A percentile compares a stretch with the other conserved stretches of the same genome.
Conservation (phyloP, 352 stramenopile genomes). For the Globisporangium middletonii region DNA sequence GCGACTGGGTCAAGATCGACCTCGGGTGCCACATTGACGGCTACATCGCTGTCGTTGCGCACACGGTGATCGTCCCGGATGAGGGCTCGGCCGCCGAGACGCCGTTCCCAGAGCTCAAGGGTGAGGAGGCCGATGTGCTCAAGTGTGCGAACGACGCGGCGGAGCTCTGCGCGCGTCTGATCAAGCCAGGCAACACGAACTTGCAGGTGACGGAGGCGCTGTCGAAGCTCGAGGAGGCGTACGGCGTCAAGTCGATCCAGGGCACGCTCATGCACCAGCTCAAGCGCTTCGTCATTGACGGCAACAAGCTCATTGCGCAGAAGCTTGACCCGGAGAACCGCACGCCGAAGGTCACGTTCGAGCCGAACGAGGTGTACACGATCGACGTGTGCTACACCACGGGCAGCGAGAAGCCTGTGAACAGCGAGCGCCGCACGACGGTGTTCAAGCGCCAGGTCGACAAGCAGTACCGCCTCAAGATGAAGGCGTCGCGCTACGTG, state of each 20-base stretch:
- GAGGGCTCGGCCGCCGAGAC: constrained; percentile 56
- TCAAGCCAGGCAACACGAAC: constrained; percentile 98
- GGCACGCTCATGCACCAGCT: constrained; percentile 99
- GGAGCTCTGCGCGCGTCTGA: constrained; percentile 94
- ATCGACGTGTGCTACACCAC: constrained; percentile 99
- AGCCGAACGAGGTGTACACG: constrained; percentile 97
- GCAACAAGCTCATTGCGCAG: constrained; percentile 95
- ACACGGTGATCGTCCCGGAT: constrained; percentile 94
- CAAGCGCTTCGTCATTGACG: constrained; percentile 98
- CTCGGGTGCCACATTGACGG: constrained; percentile 99
- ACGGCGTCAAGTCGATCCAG: constrained; percentile 96
- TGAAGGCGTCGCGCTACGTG: constrained; percentile 93
- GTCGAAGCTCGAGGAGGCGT: constrained; percentile 92
- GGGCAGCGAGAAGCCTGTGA: constrained; percentile 94
- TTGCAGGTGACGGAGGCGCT: constrained; percentile 93
- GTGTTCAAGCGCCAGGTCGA: constrained; percentile 99
- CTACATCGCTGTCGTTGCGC: constrained; percentile 97
- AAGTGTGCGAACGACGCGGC: constrained; percentile 96
- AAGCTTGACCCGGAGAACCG: constrained; percentile 89
- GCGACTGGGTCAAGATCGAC: constrained; percentile 93
- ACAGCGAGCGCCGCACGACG: constrained; percentile 91
- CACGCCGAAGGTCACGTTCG: constrained; percentile 89
- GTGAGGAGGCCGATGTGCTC: constrained; percentile 92
- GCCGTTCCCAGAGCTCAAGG: constrained; percentile 52
- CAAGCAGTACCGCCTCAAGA: constrained; percentile 95